Percentiles rank a stretch among this genome's conserved stretches.
Evolutionary conservation across 2,329 filamentous ascomycete genomes (phyloP).

Genomic region (Hypoxylon sp.): DNA sequence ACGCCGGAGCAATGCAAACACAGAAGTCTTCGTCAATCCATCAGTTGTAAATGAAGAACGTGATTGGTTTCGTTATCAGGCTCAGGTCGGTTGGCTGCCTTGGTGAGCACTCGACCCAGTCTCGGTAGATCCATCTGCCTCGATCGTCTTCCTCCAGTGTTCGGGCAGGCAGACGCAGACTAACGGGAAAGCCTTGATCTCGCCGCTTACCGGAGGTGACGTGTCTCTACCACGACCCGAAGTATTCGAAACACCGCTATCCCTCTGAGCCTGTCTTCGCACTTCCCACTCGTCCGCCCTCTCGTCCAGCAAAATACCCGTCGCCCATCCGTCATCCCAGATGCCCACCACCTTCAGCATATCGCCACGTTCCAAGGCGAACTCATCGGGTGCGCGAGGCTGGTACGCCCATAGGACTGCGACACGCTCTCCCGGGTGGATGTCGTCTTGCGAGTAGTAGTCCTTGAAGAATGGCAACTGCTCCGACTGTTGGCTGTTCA

Average conservation of each 20-base stretch:
- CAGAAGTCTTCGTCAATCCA: conserved; percentile 35
- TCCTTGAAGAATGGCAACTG: conserved; percentile 97
- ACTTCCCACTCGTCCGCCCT: conserved; percentile 89
- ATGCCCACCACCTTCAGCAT: conserved; percentile 99
- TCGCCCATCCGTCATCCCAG: conserved; percentile 99
- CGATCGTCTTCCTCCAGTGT: conserved; percentile 96
- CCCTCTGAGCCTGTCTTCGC: conserved; percentile 78
- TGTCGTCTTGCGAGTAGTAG: conserved; percentile 97
- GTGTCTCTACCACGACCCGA: conserved; percentile 65
- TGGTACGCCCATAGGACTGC: conserved; percentile 96
- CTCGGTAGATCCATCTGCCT: conserved; percentile 80
- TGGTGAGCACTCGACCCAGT: conserved; percentile 57
- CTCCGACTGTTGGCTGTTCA: conserved; percentile 91
- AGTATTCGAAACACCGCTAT: conserved; percentile 91
- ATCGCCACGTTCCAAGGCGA: conserved; percentile 89
- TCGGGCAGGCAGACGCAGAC: conserved; percentile 95
- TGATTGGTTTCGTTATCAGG: conserved; percentile 29
- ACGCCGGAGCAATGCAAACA: conserved; percentile 52
- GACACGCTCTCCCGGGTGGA: conserved; percentile 89
- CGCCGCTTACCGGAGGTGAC: conserved; percentile 73
- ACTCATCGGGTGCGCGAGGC: conserved; percentile 91
- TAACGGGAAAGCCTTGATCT: conserved; percentile 97
- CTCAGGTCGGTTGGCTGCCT: conserved; percentile 40
- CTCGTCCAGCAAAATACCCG: conserved; percentile 83
- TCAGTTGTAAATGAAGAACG: conserved; percentile 30